Evolutionary conservation across 768 basidiomycete genomes (phyloP).

Genomic region (Auricularia cornea): DNA sequence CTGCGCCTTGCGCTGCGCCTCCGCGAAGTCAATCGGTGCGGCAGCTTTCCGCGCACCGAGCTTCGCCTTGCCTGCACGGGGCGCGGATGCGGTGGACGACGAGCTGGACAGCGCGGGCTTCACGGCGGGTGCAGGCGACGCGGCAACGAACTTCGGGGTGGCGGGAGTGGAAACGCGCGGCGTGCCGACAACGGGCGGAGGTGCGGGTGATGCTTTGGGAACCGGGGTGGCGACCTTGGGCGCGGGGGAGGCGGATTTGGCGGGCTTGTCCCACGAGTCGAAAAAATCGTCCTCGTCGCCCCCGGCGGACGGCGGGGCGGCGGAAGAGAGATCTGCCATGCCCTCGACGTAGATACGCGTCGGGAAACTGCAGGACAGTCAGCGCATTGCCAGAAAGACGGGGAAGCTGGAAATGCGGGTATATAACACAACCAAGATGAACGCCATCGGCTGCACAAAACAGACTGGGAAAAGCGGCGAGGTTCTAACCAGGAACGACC

Average conservation of each 20-base stretch:
- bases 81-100: conserved; percentile 21
- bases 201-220: conserved; percentile 31
- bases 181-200: conserved; percentile 54
- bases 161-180: conserved; percentile 31
- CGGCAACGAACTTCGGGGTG: conserved; percentile 13
- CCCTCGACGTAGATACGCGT: conserved; percentile 77
- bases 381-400: too few species aligned
- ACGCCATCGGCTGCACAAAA: too few species aligned
- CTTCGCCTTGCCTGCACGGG: conserved; percentile 45
- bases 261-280: conserved; percentile 89
- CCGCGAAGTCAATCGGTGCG: conserved; percentile 81
- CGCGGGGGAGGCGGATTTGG: conserved; percentile 43
- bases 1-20: conserved; percentile 80
- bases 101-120: conserved; percentile 29
- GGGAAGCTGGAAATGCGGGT: too few species aligned
- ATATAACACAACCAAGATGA: too few species aligned
- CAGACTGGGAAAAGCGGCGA: too few species aligned
- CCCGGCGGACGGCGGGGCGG: conserved; percentile 22
- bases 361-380: conserved; percentile 80
- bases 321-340: conserved; percentile 38
- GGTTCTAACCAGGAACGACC: too few species aligned
- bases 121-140: conserved; percentile 15
- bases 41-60: conserved; percentile 84
- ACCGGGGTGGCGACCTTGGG: conserved; percentile 24
- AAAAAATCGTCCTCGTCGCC: conserved; percentile 88